Base-by-base conservation (phyloP, 768 basidiomycete genomes). In the Lactarius sanguifluus region DNA sequence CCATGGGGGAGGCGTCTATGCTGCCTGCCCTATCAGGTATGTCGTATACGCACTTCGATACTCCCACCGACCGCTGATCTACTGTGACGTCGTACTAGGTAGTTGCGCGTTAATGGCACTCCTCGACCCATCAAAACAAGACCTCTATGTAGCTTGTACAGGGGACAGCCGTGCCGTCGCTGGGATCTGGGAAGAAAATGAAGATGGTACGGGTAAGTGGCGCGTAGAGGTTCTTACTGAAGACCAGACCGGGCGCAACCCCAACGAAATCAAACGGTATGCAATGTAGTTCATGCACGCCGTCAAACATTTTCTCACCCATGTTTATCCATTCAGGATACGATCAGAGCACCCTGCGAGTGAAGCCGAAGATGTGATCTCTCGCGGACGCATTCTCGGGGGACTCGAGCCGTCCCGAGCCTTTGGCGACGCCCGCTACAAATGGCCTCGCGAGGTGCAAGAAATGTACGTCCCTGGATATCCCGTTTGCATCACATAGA, bases 161-260 rank as follows among this genome's bases (percentile, higher is more conserved):
- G 97, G 97, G 0, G 97, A 99, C 75, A 91, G 92, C 73, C 85
- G 97, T 57, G 97, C 97, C 15, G 94, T 99, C 7, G 96, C 96
- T 25, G 97, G 97, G 23, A 84, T 93, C 43, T 96, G 92, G 90
- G 88, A 92, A 69, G 83, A 85, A 59, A 82, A 82, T 5, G 76
- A 75, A 3, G 84, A 87, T 68, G 88, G 86, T 4, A 79, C 81
- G 61, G 92, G 92, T 13, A 82, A 80, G 61, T 99, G 97, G 97
- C 85, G 88, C 56, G 90, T 95, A 36, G 94, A 97, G 75, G 92
- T 92, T n/a, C 81, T 99, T 68, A 93, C 86, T 34, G 94, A 98
- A 76, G 97, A 98, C 74, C 96, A 98, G 80, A 98, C 96, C 8
- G 97, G 94, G 45, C 86, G 93, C 70, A 98, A 94, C 74, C 87